A percentile compares a stretch with the other conserved stretches of the same genome.
These are phyloP conservation scores for Macrolepiota dolichaula DNA, from an alignment of 768 basidiomycete species.

Conservation along the genomic window DNA sequence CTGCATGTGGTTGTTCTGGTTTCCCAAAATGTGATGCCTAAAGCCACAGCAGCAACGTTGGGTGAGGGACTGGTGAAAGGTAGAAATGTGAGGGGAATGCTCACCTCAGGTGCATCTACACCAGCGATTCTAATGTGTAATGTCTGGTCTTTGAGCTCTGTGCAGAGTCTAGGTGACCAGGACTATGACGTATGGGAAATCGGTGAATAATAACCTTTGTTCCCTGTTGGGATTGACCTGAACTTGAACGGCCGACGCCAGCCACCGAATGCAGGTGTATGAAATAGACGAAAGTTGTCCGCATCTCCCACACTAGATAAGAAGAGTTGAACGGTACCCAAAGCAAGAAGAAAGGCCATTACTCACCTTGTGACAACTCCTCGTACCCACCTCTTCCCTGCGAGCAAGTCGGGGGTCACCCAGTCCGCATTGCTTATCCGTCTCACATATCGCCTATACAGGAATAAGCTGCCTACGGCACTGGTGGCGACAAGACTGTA, in stretches of 20 bases:
- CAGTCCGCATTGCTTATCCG: conserved; percentile 66
- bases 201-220: conserved; percentile 44
- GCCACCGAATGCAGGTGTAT: conserved; percentile 79
- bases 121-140: conserved; percentile 87
- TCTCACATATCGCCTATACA: conserved; percentile 50
- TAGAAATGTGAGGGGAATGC: conserved; percentile 9
- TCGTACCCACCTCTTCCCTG: conserved; percentile 62
- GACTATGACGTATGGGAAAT: background rate
- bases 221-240: conserved; percentile 52
- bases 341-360: background rate
- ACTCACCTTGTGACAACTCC: conserved; percentile 79
- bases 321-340: background rate
- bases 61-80: background rate
- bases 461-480: conserved; percentile 26
- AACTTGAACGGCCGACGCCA: conserved; percentile 65
- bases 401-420: conserved; percentile 62
- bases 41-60: background rate
- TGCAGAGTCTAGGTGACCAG: conserved; percentile 1
- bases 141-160: conserved; percentile 78
- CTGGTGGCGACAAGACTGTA: conserved; percentile 40
- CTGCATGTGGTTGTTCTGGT: conserved; percentile 67
- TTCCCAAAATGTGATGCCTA: conserved; percentile 85
- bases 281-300: conserved; percentile 87
- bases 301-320: conserved; percentile 70
- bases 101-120: conserved; percentile 90